These are phyloP conservation scores for Neurospora sp. DNA, from an alignment of 495 filamentous ascomycete genomes.

Conservation along the genomic window DNA sequence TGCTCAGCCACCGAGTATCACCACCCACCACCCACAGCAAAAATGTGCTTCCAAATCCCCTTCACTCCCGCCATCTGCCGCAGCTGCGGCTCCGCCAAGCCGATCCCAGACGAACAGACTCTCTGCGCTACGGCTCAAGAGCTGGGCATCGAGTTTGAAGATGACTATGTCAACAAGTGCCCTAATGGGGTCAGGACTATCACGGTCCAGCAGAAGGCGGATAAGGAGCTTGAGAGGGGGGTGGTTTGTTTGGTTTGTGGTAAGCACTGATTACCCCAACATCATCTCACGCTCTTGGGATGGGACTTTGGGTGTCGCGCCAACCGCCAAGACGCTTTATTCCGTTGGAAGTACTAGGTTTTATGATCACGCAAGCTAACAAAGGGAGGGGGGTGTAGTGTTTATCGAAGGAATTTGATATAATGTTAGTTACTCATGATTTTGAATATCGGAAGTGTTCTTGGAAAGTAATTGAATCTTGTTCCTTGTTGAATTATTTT, in stretches of 20 bases:
- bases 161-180: background rate
- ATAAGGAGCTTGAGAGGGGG: background rate
- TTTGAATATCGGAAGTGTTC: background rate
- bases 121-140: background rate
- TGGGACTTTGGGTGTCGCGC: background rate
- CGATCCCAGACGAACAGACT: background rate
- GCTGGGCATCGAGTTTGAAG: background rate
- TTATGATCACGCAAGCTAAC: background rate
- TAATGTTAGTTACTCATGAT: background rate
- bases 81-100: background rate
- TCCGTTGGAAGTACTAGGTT: background rate
- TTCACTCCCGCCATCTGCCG: background rate
- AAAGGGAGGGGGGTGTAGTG: background rate
- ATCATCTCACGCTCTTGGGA: background rate
- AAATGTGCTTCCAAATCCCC: background rate
- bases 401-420: background rate
- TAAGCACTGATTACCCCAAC: background rate
- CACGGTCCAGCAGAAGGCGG: background rate
- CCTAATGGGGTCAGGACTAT: background rate
- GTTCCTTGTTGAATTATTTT: rapidly evolving
- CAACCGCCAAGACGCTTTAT: background rate
- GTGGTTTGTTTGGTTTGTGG: background rate
- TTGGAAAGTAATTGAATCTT: background rate
- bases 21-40: background rate
- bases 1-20: background rate